Conservation (phyloP, 305 asterid genomes). For the Fraxinus platypoda region DNA sequence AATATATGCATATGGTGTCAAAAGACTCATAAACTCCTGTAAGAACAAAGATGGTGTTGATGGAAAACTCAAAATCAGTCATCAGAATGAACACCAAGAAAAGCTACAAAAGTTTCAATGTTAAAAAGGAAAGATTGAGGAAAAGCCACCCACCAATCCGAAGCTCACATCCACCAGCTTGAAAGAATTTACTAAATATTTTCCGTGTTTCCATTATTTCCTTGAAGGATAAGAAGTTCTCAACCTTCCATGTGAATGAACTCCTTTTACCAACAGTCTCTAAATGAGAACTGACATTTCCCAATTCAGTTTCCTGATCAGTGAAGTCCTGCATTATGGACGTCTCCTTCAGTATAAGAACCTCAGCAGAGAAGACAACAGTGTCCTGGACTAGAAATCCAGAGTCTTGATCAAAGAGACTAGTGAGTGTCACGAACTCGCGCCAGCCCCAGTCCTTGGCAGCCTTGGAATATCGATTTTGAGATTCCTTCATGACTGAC, state of each 20-base stretch:
- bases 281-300: slow-evolving; percentile 41
- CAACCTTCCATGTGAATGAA: slow-evolving; percentile 98
- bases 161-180: slow-evolving; percentile 99
- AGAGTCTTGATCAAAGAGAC: slow-evolving; percentile 99
- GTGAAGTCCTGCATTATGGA: slow-evolving; percentile 72
- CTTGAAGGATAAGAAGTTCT: slow-evolving; percentile 94
- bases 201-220: slow-evolving; percentile 98
- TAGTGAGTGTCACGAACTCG: slow-evolving; percentile 96
- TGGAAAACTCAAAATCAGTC: slow-evolving; percentile 21
- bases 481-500: slow-evolving; percentile 96
- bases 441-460: slow-evolving; percentile 99
- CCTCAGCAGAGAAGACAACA: slow-evolving; percentile 92
- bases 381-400: slow-evolving; percentile 93
- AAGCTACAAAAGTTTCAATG: slow-evolving; percentile 26
- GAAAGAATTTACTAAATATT: slow-evolving; percentile 96
- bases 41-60: slow-evolving; percentile 31
- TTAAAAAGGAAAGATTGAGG: slow-evolving; percentile 21
- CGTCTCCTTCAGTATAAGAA: slow-evolving; percentile 95
- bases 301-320: slow-evolving; percentile 58
- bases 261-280: slow-evolving; percentile 64
- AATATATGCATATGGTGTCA: slow-evolving; percentile 94
- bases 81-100: slow-evolving; percentile 27
- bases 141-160: slow-evolving; percentile 82
- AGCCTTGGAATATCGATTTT: slow-evolving; percentile 96
- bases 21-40: slow-evolving; percentile 98